Evolutionary conservation across 164 flowering plant genomes (phyloP), one percentile per base, ranked within the genome.

Genomic region (Akebia trifoliata): DNA sequence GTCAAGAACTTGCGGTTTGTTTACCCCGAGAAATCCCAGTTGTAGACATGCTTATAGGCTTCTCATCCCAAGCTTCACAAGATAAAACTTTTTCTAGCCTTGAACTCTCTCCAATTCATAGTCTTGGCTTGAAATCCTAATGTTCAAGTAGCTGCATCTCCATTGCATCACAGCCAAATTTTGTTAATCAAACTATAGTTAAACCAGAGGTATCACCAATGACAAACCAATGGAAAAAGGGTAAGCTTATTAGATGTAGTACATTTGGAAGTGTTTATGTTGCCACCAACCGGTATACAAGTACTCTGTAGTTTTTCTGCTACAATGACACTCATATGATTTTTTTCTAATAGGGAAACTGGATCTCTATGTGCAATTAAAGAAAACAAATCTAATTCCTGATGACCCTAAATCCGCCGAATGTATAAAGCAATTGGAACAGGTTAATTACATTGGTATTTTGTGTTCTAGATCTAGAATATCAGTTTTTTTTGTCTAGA

Each of bases 251-350:
- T 75, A 96, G 98, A 4, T 82, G 93, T 50, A 96, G 98, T 38
- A 89, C 98, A 17, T 92, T 86, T 78, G 98, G 98, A 64, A 82
- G 85, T 69, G 98, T 89, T 59, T 92, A 81, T 75, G 83, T 76
- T 56, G 96, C 87, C 53, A 82, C 81, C 58, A 87, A 92, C 60
- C 56, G 85, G 98, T 88, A 73, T 26, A 54, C 38, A 29, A 36
- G 14, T 56, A 36, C 46, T 26, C 18, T 40, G 7, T 35, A 9
- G 44, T 55, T 36, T 18, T 44, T 60, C 28, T 59, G 54, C 50
- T 56, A 4, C 24, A 47, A 9, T 38, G 14, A 55, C 0, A 12
- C 21, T 51, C 45, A 61, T 40, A 14, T 1, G 53, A 2, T 43
- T 63, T 2, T 35, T 25, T 56, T 61, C 28, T 11, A 44, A 69